Percentiles rank a stretch among this genome's conserved stretches.
Evolutionary conservation across 139 green algal genomes (phyloP).

Genomic region (Haematococcus sp.): DNA sequence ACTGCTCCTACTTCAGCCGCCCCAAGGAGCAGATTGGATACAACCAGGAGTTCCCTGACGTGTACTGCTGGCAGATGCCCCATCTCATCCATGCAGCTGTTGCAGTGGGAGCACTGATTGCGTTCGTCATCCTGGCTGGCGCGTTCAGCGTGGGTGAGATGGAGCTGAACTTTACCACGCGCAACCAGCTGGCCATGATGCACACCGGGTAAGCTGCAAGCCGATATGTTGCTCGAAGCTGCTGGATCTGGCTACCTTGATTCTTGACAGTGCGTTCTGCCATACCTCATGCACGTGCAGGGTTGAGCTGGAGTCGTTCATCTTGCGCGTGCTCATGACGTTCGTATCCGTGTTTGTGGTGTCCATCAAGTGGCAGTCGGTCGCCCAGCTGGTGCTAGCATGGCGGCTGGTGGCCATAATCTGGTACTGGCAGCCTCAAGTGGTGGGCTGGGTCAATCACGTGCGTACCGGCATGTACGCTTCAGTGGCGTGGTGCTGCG

Average conservation of each 20-base stretch:
- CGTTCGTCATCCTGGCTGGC: constrained; percentile 4
- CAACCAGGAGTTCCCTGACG: constrained; percentile 24
- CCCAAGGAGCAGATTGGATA: background rate
- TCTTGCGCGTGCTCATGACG: constrained; percentile 2
- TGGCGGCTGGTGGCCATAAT: background rate
- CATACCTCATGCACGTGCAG: no score
- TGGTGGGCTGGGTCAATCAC: constrained; percentile 12
- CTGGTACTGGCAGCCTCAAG: constrained; percentile 8
- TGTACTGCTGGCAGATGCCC: constrained; percentile 7
- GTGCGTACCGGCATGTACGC: background rate
- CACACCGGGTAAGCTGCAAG: constrained; percentile 6
- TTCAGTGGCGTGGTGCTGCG: background rate
- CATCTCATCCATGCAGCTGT: constrained; percentile 10
- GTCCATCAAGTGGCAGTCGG: background rate
- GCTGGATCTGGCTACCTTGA: no score
- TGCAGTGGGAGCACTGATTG: background rate
- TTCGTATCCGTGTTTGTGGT: background rate
- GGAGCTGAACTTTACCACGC: constrained; percentile 3
- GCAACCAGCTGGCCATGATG: constrained; percentile 5
- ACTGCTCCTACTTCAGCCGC: background rate
- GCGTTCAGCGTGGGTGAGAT: constrained; percentile 3
- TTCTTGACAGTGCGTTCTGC: no score
- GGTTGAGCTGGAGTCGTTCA: constrained; percentile 3
- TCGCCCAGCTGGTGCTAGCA: background rate
- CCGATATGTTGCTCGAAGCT: no score